Percentiles rank a stretch among this genome's conserved stretches.
phyloP scores from a whole-genome alignment of 2,329 filamentous ascomycete genomes.

The Colletotrichum tanaceti region DNA sequence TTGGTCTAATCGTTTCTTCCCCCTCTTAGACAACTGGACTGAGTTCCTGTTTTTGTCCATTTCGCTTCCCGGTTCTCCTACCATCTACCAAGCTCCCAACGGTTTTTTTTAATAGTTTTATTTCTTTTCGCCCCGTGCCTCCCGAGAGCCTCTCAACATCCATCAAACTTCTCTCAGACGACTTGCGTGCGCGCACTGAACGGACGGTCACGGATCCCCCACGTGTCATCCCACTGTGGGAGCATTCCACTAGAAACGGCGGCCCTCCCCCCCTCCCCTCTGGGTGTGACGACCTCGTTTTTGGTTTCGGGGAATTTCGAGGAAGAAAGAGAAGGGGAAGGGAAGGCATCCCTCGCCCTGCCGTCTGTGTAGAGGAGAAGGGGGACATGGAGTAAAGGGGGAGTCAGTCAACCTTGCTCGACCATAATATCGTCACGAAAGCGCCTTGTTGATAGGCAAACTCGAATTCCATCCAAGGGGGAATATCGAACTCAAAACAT shows the following conservation, averaged over 20 bases:
- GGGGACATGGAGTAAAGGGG: background rate
- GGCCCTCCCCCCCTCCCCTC: too few species aligned
- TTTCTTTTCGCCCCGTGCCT: background rate
- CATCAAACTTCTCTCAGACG: conserved; percentile 3
- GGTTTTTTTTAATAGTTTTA: too few species aligned
- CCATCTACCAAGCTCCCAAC: background rate
- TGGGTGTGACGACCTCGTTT: background rate
- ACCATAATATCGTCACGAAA: background rate
- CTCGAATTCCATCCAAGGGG: background rate
- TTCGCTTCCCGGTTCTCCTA: too few species aligned
- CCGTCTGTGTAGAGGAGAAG: background rate
- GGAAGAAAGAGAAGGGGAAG: background rate
- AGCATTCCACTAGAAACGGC: too few species aligned
- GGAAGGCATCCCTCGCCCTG: background rate
- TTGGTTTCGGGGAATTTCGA: background rate
- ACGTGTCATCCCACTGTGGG: too few species aligned
- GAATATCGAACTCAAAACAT: background rate
- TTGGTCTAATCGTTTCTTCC: background rate
- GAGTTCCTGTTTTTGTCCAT: background rate
- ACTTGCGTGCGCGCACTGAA: too few species aligned
- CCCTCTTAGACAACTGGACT: background rate
- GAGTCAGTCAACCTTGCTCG: background rate
- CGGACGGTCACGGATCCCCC: too few species aligned
- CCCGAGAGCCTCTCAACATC: background rate
- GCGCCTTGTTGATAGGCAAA: background rate